Evolutionary conservation across 306 rosid species (phyloP), one percentile per base, ranked within the genome.

Genomic region (Glycyrrhiza uralensis): DNA sequence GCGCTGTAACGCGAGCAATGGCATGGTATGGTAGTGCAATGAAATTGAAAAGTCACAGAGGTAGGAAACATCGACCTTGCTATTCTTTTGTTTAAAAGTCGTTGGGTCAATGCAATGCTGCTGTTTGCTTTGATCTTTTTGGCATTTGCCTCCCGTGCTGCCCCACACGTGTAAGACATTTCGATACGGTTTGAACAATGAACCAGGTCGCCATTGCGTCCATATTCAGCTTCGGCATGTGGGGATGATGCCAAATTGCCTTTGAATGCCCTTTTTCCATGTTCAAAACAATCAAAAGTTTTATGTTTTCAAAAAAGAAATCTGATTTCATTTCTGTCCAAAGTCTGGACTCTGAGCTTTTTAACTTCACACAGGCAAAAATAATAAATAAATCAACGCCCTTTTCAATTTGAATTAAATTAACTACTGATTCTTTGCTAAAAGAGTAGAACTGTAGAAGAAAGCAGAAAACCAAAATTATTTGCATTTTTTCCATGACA

Each of bases 111-210:
- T 17, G 59, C 63, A 68, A 74, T 18, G 67, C 12, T 69, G 10
- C 19, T 10, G 56, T 44, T 41, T 55, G 72, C 7, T 51, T 28
- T 46, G 4, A 18, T 18, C 1, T 35, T 64, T 30, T 65, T 3
- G 8, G 8, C 12, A 14, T 18, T 24, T 17, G 29, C 5, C 17
- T 44, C 13, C 19, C 26, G 70, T 63, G 19, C 41, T 66, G 2
- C 58, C 81, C 74, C 78, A 73, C 80, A 79, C 63, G 58, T 75
- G 81, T 69, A 60, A 13, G 14, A 52, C 22, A 42, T 6, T 29
- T 10, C 41, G 2, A 36, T 13, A 26, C 2, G 9, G 14, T 54
- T 55, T 52, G 75, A 62, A 68, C 7, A 33, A 33, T 55, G 87
- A 32, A 70, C 18, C 20, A 1, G 11, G 69, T 14, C 7, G 78